Percentiles rank a stretch among this genome's conserved stretches.
Conservation (phyloP, 352 stramenopile species). For the Phytophthora crassamura region DNA sequence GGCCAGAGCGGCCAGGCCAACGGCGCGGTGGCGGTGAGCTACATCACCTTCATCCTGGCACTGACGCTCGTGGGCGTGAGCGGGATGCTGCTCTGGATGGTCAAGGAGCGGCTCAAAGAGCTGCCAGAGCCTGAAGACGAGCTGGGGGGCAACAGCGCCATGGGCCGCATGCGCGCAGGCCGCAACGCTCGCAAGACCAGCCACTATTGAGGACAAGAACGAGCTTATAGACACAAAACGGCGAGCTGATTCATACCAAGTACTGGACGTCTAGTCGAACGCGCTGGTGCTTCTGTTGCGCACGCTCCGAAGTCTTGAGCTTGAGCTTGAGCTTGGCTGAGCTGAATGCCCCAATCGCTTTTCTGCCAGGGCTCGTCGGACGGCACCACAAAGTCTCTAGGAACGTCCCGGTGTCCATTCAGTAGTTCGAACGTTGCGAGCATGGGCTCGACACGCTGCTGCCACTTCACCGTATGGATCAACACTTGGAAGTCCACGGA, state of each 20-base stretch:
- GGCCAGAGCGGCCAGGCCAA: slow-evolving; percentile 80
- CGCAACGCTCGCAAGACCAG: slow-evolving; percentile 30
- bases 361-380: slow-evolving; percentile 16
- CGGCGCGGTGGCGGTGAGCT: slow-evolving; percentile 73
- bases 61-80: slow-evolving; percentile 74
- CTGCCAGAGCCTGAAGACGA: slow-evolving; percentile 48
- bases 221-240: slow-evolving; percentile 22
- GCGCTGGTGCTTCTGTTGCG: not conserved
- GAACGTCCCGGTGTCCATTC: slow-evolving; percentile 15
- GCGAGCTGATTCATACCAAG: not conserved
- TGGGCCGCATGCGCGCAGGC: slow-evolving; percentile 34
- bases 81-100: slow-evolving; percentile 74
- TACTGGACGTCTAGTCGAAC: not conserved
- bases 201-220: slow-evolving; percentile 31
- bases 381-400: slow-evolving; percentile 20
- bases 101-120: slow-evolving; percentile 66
- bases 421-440: slow-evolving; percentile 22
- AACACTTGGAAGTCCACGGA: slow-evolving; percentile 1
- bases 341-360: slow-evolving; percentile 17
- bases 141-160: slow-evolving; percentile 41
- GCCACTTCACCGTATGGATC: slow-evolving; percentile 15
- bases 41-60: slow-evolving; percentile 82
- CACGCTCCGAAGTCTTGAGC: not conserved
- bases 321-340: slow-evolving; percentile 16
- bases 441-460: slow-evolving; percentile 15